These are phyloP conservation scores for Aspergillus carlsbadensis DNA, from an alignment of 495 filamentous ascomycete genomes.

Conservation along the genomic window DNA sequence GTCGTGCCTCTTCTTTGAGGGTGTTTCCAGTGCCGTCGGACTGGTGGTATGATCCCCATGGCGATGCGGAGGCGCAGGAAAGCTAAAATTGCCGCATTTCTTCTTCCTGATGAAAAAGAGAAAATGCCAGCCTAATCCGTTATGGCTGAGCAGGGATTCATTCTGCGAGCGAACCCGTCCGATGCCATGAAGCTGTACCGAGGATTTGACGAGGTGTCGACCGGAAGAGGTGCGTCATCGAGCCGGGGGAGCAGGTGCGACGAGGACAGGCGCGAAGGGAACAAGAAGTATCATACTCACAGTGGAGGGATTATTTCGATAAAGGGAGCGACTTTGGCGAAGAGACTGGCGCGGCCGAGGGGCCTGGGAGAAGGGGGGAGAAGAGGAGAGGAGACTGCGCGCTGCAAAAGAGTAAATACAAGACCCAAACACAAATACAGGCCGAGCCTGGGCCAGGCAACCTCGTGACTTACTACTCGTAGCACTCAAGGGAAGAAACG, in stretches of 20 bases:
- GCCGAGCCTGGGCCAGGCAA: background rate
- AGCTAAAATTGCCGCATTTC: background rate
- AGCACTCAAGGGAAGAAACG: background rate
- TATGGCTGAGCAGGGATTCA: background rate
- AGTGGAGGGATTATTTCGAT: background rate
- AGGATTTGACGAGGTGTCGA: background rate
- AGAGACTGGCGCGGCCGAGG: conserved; percentile 10
- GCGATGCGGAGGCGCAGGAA: background rate
- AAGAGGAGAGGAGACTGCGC: background rate
- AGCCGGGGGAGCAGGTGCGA: conserved; percentile 3
- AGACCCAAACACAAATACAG: background rate
- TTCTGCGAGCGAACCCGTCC: conserved; percentile 3
- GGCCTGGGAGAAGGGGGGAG: conserved; percentile 5
- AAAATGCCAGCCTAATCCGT: background rate
- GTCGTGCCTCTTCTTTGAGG: background rate
- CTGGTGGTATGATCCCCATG: conserved; percentile 1
- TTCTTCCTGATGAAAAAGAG: background rate
- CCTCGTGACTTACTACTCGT: background rate
- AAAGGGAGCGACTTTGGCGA: background rate
- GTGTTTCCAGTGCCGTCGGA: background rate
- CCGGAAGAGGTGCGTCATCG: conserved; percentile 18
- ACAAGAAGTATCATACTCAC: conserved; percentile 6
- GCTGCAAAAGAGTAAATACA: background rate
- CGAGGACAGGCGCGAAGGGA: background rate
- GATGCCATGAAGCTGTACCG: background rate